These are phyloP conservation scores for Acacia melanoxylon DNA, from an alignment of 306 rosid species.

Conservation along the genomic window DNA sequence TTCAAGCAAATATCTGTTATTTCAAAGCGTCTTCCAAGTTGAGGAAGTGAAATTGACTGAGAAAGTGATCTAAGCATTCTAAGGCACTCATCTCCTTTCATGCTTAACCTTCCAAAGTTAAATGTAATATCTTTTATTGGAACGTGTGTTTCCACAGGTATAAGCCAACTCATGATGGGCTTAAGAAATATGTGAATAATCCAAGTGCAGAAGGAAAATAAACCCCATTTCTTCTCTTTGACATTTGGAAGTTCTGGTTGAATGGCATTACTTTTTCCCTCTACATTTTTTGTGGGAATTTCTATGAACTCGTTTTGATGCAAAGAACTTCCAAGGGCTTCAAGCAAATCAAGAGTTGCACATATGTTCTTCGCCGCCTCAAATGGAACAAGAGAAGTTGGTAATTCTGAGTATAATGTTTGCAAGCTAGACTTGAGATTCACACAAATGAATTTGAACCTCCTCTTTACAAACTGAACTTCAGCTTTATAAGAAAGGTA, in stretches of 20 bases:
- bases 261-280: neutral
- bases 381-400: slow-evolving; percentile 41
- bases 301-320: neutral
- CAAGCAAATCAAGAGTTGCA: slow-evolving; percentile 25
- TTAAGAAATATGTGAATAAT: neutral
- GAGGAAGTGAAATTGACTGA: slow-evolving; percentile 15
- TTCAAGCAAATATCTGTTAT: slow-evolving; percentile 28
- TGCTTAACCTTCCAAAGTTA: slow-evolving; percentile 11
- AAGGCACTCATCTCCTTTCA: slow-evolving; percentile 12
- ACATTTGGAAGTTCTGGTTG: neutral
- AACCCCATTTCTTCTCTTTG: neutral
- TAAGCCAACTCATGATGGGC: neutral
- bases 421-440: slow-evolving; percentile 19
- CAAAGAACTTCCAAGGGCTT: slow-evolving; percentile 21
- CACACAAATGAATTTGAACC: slow-evolving; percentile 2
- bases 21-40: neutral
- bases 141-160: neutral
- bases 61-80: neutral
- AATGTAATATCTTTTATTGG: neutral
- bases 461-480: slow-evolving; percentile 39
- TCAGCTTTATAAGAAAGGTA: slow-evolving; percentile 17
- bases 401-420: slow-evolving; percentile 49
- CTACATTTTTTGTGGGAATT: neutral
- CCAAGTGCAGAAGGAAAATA: too few relatives aligned
- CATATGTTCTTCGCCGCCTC: slow-evolving; percentile 24